These are phyloP conservation scores for Globisporangium nunn DNA, from an alignment of 352 stramenopile species.

Conservation along the genomic window DNA sequence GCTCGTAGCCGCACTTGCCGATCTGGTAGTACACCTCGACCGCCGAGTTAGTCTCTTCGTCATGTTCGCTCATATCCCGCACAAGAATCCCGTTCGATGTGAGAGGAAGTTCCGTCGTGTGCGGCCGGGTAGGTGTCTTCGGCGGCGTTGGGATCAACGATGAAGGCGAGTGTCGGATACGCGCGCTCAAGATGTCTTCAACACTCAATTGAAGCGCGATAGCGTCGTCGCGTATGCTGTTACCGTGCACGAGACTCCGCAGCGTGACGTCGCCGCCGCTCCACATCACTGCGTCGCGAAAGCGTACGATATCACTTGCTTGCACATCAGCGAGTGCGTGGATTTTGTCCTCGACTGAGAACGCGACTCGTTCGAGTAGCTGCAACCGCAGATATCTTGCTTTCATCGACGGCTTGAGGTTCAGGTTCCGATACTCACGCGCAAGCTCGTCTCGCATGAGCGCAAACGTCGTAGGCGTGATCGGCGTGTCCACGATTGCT, in stretches of 20 bases:
- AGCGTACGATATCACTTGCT: conserved; percentile 22
- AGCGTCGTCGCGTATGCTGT: conserved; percentile 33
- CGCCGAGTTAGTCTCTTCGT: conserved; percentile 68
- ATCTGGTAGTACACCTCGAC: conserved; percentile 86
- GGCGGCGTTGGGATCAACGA: conserved; percentile 14
- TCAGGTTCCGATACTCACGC: conserved; percentile 62
- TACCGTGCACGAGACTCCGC: conserved; percentile 55
- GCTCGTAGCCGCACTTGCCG: conserved; percentile 31
- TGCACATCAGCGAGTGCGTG: conserved; percentile 24
- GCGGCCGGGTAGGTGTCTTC: conserved; percentile 22
- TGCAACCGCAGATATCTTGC: conserved; percentile 62
- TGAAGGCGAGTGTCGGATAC: conserved; percentile 1
- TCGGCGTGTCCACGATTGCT: conserved; percentile 26
- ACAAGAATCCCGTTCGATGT: conserved; percentile 54
- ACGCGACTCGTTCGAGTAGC: conserved; percentile 49
- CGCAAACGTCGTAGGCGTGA: conserved; percentile 31
- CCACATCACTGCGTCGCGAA: conserved; percentile 21
- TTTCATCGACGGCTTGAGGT: conserved; percentile 57
- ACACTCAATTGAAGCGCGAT: conserved; percentile 29
- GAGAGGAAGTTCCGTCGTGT: conserved; percentile 42
- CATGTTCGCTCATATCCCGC: conserved; percentile 51
- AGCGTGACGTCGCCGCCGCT: conserved; percentile 12
- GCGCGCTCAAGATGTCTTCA: conserved; percentile 18
- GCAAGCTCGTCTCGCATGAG: conserved; percentile 50
- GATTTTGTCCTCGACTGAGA: conserved; percentile 58